Base-by-base conservation (phyloP, 306 rosid species). In the Vigna unguiculata region DNA sequence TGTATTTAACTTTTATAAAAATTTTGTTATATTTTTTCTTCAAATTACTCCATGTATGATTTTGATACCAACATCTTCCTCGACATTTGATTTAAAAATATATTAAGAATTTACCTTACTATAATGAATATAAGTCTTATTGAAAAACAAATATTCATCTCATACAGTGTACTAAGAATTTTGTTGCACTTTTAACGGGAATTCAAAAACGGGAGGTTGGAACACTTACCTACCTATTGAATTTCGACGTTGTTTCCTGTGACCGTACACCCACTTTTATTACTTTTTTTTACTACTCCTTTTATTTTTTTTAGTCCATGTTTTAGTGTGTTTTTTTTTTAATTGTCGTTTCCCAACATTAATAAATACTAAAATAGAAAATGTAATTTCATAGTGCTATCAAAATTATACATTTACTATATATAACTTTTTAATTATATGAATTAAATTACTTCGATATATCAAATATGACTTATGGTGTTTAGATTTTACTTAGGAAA, bases 201-300 rank as follows among this genome's bases (percentile, higher is more conserved):
- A 61, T 7, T 32, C 40, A 9, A 15, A 21, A 1, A 17, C 24
- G 4, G 25, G 48, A 63, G 4, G 9, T 17, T n/a, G 1, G 69
- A 63, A 9, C 16, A n/a, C 14, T 6, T 7, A 52, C 30, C 76
- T 19, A 71, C 32, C 45, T 4, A 34, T 21, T 71, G 76, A 71
- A 36, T 71, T 54, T 43, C 41, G 22, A 36, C 15, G 14, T 49
- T 53, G 51, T 14, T 71, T 17, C 62, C 61, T 17, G 15, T 11
- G 12, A 30, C 11, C 17, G 17, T 41, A 43, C 20, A 9, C 7
- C 14, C 49, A 32, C 9, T 21, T 5, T 68, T 68, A 16, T 46
- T 30, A 30, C 5, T 30, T 30, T 5, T 30, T 30, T 32, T 32
- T 30, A 30, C 34, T 30, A 30, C 34, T 25, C 28, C 34, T 30